Conservation (phyloP, 805 yeast species). For the Kockiozyma suomiensis region DNA sequence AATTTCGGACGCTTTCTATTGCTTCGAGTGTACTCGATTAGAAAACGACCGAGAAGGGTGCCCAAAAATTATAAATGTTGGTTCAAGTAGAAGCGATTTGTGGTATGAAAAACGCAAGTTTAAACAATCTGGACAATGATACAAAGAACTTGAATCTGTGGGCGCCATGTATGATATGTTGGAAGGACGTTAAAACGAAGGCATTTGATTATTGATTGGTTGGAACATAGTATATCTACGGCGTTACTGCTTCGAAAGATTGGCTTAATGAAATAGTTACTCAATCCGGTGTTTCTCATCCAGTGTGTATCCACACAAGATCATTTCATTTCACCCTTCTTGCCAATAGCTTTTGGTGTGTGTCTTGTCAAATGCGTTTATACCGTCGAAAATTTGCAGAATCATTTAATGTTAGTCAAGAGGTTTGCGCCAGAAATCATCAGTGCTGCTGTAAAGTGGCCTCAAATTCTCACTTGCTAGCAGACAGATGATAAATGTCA, state of each 20-base stretch:
- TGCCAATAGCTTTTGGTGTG: slow-evolving; percentile 52
- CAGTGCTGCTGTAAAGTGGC: too few relatives aligned
- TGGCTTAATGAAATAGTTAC: not conserved
- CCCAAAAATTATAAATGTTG: slow-evolving; percentile 79
- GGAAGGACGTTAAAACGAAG: not conserved
- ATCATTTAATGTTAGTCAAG: too few relatives aligned
- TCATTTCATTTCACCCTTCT: slow-evolving; percentile 45
- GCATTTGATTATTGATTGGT: too few relatives aligned
- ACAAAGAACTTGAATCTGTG: not conserved
- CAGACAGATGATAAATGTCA: too few relatives aligned
- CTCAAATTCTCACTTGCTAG: too few relatives aligned
- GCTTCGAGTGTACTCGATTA: slow-evolving; percentile 76
- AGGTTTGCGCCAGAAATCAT: too few relatives aligned
- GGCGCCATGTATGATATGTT: not conserved
- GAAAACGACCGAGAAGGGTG: slow-evolving; percentile 92
- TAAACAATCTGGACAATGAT: slow-evolving; percentile 16
- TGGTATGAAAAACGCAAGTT: slow-evolving; percentile 58
- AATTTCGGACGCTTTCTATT: slow-evolving; percentile 73
- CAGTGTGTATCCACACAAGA: slow-evolving; percentile 49
- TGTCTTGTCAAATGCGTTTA: slow-evolving; percentile 64
- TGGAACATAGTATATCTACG: too few relatives aligned
- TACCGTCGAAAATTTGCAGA: slow-evolving; percentile 63
- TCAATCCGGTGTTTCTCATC: slow-evolving; percentile 30
- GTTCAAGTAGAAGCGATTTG: slow-evolving; percentile 70
- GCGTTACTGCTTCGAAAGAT: not conserved